phyloP scores from a whole-genome alignment of 2,329 filamentous ascomycete species.

The Mollisia scopiformis region DNA sequence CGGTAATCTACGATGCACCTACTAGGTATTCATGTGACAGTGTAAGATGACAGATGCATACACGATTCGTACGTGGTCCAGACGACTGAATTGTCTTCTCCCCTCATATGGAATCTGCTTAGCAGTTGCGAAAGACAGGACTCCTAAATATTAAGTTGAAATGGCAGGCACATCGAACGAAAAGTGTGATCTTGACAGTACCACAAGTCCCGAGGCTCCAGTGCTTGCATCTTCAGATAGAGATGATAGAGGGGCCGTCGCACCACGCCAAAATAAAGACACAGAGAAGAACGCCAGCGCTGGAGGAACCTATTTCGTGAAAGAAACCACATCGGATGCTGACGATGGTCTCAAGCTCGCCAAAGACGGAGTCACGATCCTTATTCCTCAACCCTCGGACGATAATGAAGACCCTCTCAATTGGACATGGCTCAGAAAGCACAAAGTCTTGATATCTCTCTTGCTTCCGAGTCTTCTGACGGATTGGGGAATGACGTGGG shows the following conservation, averaged over 20 bases:
- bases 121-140: too few relatives aligned
- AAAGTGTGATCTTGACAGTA: neutral
- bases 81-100: too few relatives aligned
- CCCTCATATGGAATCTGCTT: too few relatives aligned
- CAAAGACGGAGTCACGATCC: slow-evolving; percentile 16
- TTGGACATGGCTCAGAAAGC: slow-evolving; percentile 18
- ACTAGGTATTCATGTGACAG: too few relatives aligned
- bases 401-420: slow-evolving; percentile 52
- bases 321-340: neutral
- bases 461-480: slow-evolving; percentile 29
- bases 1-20: too few relatives aligned
- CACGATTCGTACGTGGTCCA: too few relatives aligned
- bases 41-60: too few relatives aligned
- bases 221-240: neutral
- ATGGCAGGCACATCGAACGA: neutral
- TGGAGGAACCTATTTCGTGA: neutral
- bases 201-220: too few relatives aligned
- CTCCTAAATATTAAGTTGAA: too few relatives aligned
- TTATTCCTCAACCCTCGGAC: slow-evolving; percentile 46
- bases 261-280: neutral
- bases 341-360: slow-evolving; percentile 1
- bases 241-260: too few relatives aligned
- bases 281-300: neutral
- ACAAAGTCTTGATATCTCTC: slow-evolving; percentile 11
- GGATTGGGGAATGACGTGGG: slow-evolving; percentile 39